These are phyloP conservation scores for Arachis monticola DNA, from an alignment of 331 rosid genomes.

Conservation along the genomic window DNA sequence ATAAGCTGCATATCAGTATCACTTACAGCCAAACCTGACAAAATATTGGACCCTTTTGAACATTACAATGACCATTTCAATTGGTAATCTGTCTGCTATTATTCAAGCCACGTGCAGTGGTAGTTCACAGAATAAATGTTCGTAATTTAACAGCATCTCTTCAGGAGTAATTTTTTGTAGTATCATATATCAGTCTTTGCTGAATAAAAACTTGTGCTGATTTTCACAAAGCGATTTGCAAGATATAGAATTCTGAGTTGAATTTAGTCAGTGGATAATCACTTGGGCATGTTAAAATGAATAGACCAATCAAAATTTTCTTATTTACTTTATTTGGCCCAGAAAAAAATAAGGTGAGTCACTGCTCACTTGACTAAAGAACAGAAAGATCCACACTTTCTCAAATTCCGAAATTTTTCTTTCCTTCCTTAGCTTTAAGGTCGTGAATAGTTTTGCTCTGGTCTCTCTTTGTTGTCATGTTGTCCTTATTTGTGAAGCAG, in stretches of 20 bases:
- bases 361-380: constrained; percentile 27
- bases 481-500: background rate
- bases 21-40: background rate
- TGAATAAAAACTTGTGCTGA: constrained; percentile 31
- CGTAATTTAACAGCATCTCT: constrained; percentile 19
- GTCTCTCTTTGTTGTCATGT: background rate
- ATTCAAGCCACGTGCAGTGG: constrained; percentile 26
- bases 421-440: background rate
- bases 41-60: background rate
- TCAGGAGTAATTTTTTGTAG: constrained; percentile 16
- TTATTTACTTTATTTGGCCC: background rate
- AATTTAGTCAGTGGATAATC: background rate
- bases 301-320: constrained; percentile 23
- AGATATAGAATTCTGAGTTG: constrained; percentile 25
- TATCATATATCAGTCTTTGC: constrained; percentile 25
- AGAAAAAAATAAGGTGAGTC: background rate
- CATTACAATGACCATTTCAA: background rate
- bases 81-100: background rate
- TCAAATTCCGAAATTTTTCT: constrained; percentile 16
- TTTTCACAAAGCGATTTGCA: constrained; percentile 30
- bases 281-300: constrained; percentile 23
- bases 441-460: constrained; percentile 7
- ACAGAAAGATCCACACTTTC: constrained; percentile 35
- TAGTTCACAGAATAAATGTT: background rate
- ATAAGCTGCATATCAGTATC: constrained; percentile 16